Evolutionary conservation across 768 basidiomycete genomes (phyloP).

Genomic region (Tricholoma hemisulphureum): DNA sequence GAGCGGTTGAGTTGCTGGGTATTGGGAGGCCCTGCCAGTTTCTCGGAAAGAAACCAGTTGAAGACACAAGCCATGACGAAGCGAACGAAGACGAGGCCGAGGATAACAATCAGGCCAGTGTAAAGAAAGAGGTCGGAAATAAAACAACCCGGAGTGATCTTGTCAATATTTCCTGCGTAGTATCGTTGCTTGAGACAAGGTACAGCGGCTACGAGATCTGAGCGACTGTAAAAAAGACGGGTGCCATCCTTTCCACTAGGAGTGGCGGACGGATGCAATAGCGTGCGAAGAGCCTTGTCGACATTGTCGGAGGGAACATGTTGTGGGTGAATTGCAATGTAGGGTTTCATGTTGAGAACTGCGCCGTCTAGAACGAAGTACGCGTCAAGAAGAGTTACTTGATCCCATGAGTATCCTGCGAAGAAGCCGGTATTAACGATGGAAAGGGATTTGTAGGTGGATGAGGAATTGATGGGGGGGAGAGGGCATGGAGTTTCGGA

Average conservation of each 20-base stretch:
- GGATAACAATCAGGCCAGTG: conserved; percentile 85
- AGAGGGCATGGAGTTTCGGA: conserved; percentile 63
- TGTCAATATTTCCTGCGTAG: conserved; percentile 93
- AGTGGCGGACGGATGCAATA: conserved; percentile 49
- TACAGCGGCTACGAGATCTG: conserved; percentile 63
- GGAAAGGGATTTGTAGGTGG: conserved; percentile 59
- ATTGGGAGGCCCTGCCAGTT: conserved; percentile 75
- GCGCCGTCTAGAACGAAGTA: conserved; percentile 91
- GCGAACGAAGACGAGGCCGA: conserved; percentile 85
- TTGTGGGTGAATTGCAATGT: conserved; percentile 69
- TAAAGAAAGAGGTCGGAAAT: conserved; percentile 88
- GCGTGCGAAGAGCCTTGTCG: conserved; percentile 77
- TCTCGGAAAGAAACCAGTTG: conserved; percentile 91
- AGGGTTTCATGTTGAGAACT: conserved; percentile 90
- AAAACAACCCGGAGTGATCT: conserved; percentile 94
- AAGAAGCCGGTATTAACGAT: conserved; percentile 64
- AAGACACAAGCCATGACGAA: conserved; percentile 97
- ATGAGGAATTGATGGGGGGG: conserved; percentile 49
- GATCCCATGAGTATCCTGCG: conserved; percentile 90
- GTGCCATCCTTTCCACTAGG: conserved; percentile 86
- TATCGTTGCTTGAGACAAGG: conserved; percentile 85
- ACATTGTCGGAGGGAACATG: conserved; percentile 72
- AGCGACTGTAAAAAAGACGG: conserved; percentile 74
- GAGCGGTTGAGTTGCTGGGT: conserved; percentile 71
- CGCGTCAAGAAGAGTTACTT: conserved; percentile 67